phyloP scores from a whole-genome alignment of 2,329 filamentous ascomycete genomes.

The Aspergillus sp. region DNA sequence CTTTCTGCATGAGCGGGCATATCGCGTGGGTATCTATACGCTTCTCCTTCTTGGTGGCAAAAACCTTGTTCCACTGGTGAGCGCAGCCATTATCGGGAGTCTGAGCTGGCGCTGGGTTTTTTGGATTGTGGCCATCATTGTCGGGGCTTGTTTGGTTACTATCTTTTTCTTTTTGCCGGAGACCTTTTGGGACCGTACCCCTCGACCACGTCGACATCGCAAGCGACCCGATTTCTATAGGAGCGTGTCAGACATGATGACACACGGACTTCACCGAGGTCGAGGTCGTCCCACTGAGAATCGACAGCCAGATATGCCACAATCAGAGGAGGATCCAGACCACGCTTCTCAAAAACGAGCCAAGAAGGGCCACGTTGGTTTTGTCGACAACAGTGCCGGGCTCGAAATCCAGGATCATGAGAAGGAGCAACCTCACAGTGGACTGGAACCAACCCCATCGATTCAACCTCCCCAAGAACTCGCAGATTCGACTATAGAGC shows the following conservation, averaged over 20 bases:
- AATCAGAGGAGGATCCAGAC: slow-evolving; percentile 10
- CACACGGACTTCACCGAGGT: slow-evolving; percentile 33
- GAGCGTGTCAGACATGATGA: slow-evolving; percentile 39
- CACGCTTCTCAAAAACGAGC: slow-evolving; percentile 23
- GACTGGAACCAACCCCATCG: neutral
- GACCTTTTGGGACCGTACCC: slow-evolving; percentile 91
- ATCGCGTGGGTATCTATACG: slow-evolving; percentile 90
- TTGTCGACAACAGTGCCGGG: slow-evolving; percentile 42
- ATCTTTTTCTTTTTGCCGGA: slow-evolving; percentile 92
- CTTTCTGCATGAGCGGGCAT: slow-evolving; percentile 91
- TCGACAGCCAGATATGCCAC: slow-evolving; percentile 16
- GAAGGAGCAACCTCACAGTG: slow-evolving; percentile 17
- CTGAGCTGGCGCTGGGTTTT: slow-evolving; percentile 89
- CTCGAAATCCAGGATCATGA: slow-evolving; percentile 14
- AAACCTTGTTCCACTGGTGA: slow-evolving; percentile 83
- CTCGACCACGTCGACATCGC: slow-evolving; percentile 48
- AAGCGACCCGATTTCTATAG: slow-evolving; percentile 38
- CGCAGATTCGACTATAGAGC: slow-evolving; percentile 3
- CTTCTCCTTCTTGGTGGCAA: slow-evolving; percentile 85
- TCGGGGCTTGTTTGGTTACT: slow-evolving; percentile 66
- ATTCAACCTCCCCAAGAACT: neutral
- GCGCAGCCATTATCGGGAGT: slow-evolving; percentile 76
- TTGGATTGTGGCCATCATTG: slow-evolving; percentile 81
- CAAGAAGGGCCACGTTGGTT: slow-evolving; percentile 57
- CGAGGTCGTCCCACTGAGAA: slow-evolving; percentile 33